Percentiles rank a stretch among this genome's conserved stretches.
phyloP scores from a whole-genome alignment of 306 rosid species.

The Cucumis cinereus region DNA sequence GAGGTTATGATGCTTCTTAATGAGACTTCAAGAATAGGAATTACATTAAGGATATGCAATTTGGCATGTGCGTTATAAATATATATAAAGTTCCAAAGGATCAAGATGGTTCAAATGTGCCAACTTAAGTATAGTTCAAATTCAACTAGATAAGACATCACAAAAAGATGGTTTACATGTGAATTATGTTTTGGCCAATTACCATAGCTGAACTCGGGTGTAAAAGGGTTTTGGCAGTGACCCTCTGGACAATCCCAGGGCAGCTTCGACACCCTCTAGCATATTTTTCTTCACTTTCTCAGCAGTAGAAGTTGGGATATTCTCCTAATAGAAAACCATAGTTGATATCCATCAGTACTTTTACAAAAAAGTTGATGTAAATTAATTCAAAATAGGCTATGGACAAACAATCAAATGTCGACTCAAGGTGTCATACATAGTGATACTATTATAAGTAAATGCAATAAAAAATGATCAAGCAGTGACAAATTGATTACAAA shows the following conservation, averaged over 20 bases:
- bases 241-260: constrained; percentile 61
- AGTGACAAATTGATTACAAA: not conserved
- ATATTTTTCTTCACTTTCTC: constrained; percentile 52
- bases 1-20: not conserved
- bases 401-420: not conserved
- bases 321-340: constrained; percentile 40
- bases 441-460: not conserved
- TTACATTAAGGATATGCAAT: not conserved
- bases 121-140: not conserved
- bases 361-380: not conserved
- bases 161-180: not conserved
- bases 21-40: not conserved
- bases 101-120: not conserved
- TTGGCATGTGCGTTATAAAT: not conserved
- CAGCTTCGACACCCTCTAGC: constrained; percentile 79
- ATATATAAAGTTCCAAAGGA: not conserved
- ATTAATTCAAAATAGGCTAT: not conserved
- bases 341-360: not conserved
- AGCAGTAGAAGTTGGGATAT: constrained; percentile 61
- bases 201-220: constrained; percentile 76
- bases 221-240: constrained; percentile 57
- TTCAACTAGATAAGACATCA: not conserved
- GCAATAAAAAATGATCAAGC: not conserved
- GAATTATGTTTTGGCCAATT: constrained; percentile 11
- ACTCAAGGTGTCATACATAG: not conserved